These are phyloP conservation scores for Tripterygium wilfordii DNA, from an alignment of 177 flowering plant species.

Conservation along the genomic window DNA sequence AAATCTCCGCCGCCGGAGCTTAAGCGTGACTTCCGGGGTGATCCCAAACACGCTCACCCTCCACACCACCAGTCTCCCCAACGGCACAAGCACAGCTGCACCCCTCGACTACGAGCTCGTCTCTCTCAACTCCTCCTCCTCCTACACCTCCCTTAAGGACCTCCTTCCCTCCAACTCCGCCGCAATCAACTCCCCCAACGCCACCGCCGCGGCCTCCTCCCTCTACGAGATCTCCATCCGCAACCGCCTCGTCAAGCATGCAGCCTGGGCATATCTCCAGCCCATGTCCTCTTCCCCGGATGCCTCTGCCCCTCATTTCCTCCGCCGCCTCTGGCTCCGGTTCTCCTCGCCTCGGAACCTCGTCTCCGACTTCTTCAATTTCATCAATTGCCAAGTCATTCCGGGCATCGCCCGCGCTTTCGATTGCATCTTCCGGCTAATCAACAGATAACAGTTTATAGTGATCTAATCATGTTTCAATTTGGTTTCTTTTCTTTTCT, in stretches of 20 bases:
- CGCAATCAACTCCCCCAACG: conserved; percentile 32
- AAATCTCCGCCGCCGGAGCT: conserved; percentile 27
- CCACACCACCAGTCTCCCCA: conserved; percentile 20
- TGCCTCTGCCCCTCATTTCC: conserved; percentile 28
- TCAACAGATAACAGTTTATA: conserved; percentile 7
- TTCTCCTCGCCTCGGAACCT: conserved; percentile 22
- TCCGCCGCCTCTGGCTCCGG: conserved; percentile 33
- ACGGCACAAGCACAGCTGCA: conserved; percentile 1
- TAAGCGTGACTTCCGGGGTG: conserved; percentile 13
- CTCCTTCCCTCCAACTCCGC: conserved; percentile 34
- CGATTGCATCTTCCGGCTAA: conserved; percentile 25
- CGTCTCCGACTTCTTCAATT: conserved; percentile 23
- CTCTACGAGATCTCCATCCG: conserved; percentile 63
- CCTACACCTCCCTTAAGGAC: conserved; percentile 75
- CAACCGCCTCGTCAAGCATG: conserved; percentile 82
- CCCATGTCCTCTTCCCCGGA: conserved; percentile 65
- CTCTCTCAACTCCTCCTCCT: conserved; percentile 29
- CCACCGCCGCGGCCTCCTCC: conserved; percentile 17
- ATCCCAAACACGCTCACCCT: conserved; percentile 17
- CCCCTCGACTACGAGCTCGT: conserved; percentile 37
- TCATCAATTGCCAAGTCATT: conserved; percentile 20
- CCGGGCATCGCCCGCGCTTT: conserved; percentile 23
- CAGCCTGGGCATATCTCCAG: conserved; percentile 94
- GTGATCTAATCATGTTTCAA: neutral
- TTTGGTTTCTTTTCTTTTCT: neutral